A percentile compares a stretch with the other conserved stretches of the same genome.
These are phyloP conservation scores for Leishmania gerbilli DNA, from an alignment of 208 protist species.

Conservation along the genomic window DNA sequence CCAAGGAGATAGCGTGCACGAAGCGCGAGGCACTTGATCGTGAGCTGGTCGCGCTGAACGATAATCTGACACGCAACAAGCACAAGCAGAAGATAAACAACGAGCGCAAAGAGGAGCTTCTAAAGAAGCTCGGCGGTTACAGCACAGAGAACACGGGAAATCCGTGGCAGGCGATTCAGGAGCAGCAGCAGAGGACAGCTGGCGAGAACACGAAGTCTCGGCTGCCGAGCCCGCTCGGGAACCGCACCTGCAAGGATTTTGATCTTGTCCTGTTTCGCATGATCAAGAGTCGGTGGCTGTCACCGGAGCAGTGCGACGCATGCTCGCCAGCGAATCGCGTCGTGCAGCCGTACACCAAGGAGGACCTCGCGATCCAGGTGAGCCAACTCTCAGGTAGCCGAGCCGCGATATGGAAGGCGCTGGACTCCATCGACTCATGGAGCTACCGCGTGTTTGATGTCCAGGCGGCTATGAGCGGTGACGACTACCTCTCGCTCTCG, in stretches of 20 bases:
- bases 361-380: slow-evolving; percentile 47
- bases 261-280: slow-evolving; percentile 76
- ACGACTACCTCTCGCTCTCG: slow-evolving; percentile 66
- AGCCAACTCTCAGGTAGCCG: slow-evolving; percentile 42
- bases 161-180: slow-evolving; percentile 45
- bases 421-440: slow-evolving; percentile 86
- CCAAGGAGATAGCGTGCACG: slow-evolving; percentile 37
- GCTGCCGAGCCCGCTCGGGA: slow-evolving; percentile 63
- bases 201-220: slow-evolving; percentile 32
- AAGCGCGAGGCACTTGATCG: slow-evolving; percentile 61
- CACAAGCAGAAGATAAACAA: slow-evolving; percentile 51
- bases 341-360: slow-evolving; percentile 63
- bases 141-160: slow-evolving; percentile 37
- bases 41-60: slow-evolving; percentile 72
- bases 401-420: slow-evolving; percentile 57
- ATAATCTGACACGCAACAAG: slow-evolving; percentile 58
- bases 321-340: slow-evolving; percentile 56
- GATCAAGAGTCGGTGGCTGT: slow-evolving; percentile 83
- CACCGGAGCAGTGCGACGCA: slow-evolving; percentile 44
- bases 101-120: slow-evolving; percentile 66
- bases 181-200: slow-evolving; percentile 34
- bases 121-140: slow-evolving; percentile 40
- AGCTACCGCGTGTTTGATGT: slow-evolving; percentile 88
- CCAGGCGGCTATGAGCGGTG: slow-evolving; percentile 74
- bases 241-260: slow-evolving; percentile 78